Evolutionary conservation across 2,329 filamentous ascomycete species (phyloP).

Genomic region (Mariannaea sp.): DNA sequence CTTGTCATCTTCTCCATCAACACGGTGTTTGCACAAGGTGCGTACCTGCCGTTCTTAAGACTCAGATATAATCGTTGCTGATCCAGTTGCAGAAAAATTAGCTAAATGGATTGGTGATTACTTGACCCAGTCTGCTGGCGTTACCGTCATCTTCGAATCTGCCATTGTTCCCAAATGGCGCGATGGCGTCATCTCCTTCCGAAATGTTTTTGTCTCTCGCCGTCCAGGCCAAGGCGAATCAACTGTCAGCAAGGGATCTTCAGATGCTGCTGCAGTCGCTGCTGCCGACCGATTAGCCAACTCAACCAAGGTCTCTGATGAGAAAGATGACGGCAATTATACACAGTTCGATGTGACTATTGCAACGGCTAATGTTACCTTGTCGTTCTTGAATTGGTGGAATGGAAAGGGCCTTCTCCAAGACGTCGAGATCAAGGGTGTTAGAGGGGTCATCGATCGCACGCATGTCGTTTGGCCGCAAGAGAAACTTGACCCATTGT

Average conservation of each 20-base stretch:
- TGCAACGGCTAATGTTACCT: constrained; percentile 91
- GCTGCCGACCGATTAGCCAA: constrained; percentile 69
- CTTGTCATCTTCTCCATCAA: constrained; percentile 90
- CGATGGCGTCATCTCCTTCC: constrained; percentile 93
- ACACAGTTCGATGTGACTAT: constrained; percentile 97
- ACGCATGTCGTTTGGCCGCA: constrained; percentile 74
- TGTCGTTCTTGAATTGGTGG: constrained; percentile 99
- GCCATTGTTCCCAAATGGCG: constrained; percentile 97
- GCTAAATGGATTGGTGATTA: constrained; percentile 95
- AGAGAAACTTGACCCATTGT: constrained; percentile 77
- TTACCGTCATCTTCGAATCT: constrained; percentile 95
- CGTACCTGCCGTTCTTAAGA: constrained; percentile 26
- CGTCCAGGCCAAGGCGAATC: constrained; percentile 81
- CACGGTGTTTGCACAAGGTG: constrained; percentile 92
- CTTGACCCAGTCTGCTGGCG: constrained; percentile 87
- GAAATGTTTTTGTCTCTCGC: constrained; percentile 93
- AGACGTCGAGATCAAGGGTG: constrained; percentile 92
- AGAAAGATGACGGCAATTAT: constrained; percentile 87
- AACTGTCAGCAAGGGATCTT: constrained; percentile 91
- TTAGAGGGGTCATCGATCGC: constrained; percentile 89
- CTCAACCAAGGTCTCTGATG: constrained; percentile 39
- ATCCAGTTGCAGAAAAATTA: constrained; percentile 71
- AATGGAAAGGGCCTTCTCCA: constrained; percentile 91
- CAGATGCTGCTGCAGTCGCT: constrained; percentile 82
- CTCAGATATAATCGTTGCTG: neutral